These are phyloP conservation scores for Auricularia heimuer DNA, from an alignment of 768 basidiomycete species.

Conservation along the genomic window DNA sequence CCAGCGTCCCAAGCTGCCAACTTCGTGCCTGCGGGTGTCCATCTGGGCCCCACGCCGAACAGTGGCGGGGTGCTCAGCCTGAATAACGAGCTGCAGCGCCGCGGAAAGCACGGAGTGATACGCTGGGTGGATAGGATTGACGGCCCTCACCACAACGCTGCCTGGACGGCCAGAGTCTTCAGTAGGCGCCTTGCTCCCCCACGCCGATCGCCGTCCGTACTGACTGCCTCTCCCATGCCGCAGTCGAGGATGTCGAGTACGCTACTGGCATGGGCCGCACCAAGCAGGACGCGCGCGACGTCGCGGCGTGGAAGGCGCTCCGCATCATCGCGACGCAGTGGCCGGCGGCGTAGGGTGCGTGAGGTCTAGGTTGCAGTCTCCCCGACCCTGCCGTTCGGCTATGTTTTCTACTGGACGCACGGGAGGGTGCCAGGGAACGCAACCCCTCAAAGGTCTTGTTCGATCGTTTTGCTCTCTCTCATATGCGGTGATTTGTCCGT, in stretches of 20 bases:
- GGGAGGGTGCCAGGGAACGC: neutral
- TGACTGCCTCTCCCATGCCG: neutral
- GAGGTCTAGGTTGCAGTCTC: neutral
- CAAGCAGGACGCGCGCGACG: neutral
- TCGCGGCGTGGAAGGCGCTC: neutral
- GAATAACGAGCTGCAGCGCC: neutral
- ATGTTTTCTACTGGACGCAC: neutral
- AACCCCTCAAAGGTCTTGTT: neutral
- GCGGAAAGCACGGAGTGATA: neutral
- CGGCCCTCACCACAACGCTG: neutral
- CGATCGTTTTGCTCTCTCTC: neutral
- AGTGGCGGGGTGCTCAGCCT: neutral
- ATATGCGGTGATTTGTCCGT: neutral
- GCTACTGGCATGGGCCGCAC: neutral
- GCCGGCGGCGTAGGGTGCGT: neutral
- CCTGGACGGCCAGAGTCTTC: neutral
- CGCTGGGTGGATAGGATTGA: neutral
- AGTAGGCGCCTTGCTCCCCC: neutral
- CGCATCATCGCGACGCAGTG: neutral
- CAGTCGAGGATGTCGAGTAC: constrained; percentile 1
- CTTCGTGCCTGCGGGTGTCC: neutral
- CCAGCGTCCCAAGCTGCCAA: neutral
- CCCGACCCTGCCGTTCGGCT: neutral
- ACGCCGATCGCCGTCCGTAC: neutral
- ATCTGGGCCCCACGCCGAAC: neutral